Evolutionary conservation across 148 eudicot genomes (phyloP), one percentile per base, ranked within the genome.

Genomic region (Diospyros kaki): DNA sequence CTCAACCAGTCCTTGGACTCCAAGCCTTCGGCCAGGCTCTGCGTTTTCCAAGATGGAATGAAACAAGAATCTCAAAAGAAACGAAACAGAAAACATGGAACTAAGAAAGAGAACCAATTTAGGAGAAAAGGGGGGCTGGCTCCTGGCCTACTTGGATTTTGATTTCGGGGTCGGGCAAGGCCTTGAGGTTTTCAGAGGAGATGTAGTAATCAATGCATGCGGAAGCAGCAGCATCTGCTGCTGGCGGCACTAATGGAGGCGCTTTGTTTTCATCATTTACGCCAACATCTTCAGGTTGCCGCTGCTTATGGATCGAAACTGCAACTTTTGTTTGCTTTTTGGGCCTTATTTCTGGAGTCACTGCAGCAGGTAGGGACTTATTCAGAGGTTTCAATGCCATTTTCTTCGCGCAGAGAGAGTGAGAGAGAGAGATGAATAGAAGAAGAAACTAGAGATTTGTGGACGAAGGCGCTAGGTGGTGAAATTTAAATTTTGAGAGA

Each of bases 1-100:
- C 82, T 87, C 78, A 89, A 48, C 99, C 99, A 95, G 84, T 95
- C 94, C 79, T 92, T 95, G 7, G 97, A 89, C 59, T 95, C 93
- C 79, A 95, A 78, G 40, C 91, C 96, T 74, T 89, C 89, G 66
- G 92, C 75, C 61, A 95, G 83, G 13, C 87, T 81, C 99, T 95
- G 87, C 75, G 74, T 74, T 65, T 53, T 69, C 66, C 43, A 51
- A 10, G 14, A 63, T 39, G 4, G 52, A 28, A 4, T 15, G 14
- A 39, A 43, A 10, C 66, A 61, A 62, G 1, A 58, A 3, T 4
- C 4, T 4, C 41, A 60, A 4, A 60, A 14, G 28, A 18, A 60
- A 1, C 18, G 1, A 12, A 28, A 60, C 28, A 68, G 43, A 53
- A 50, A 68, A 28, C 28, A 15, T 50, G 7, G 42, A 41, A 48